Percentiles rank a stretch among this genome's conserved stretches.
Evolutionary conservation across 164 flowering plant species (phyloP).

Genomic region (Magnolia officinalis): DNA sequence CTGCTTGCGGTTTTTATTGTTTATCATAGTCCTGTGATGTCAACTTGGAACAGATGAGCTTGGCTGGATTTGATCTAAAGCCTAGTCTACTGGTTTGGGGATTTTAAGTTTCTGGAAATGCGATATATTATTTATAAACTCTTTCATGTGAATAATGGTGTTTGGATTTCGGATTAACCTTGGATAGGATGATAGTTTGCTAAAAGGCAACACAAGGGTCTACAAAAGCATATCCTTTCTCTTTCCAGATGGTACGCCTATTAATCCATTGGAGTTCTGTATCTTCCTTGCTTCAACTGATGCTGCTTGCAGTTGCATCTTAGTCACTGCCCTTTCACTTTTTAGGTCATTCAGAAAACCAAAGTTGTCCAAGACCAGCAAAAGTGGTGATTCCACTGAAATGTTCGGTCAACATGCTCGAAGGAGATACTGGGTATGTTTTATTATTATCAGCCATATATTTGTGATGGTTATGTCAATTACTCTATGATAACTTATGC

Average conservation of each 20-base stretch:
- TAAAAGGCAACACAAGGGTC: constrained; percentile 39
- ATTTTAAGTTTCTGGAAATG: neutral
- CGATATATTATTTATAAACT: neutral
- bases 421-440: constrained; percentile 94
- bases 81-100: neutral
- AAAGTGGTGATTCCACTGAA: constrained; percentile 56
- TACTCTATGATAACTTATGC: neutral
- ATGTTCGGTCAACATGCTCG: constrained; percentile 93
- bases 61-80: neutral
- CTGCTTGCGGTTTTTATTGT: neutral
- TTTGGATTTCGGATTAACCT: constrained; percentile 5
- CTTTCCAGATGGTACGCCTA: constrained; percentile 55
- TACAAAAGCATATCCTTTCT: constrained; percentile 67
- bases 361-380: constrained; percentile 35
- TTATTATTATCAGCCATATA: neutral
- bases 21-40: neutral
- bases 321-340: neutral
- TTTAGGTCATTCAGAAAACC: constrained; percentile 27
- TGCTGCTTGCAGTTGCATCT: constrained; percentile 4
- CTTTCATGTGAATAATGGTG: neutral
- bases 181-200: constrained; percentile 45
- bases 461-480: neutral
- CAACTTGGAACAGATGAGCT: neutral
- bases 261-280: neutral
- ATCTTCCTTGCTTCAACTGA: neutral